phyloP scores from a whole-genome alignment of 139 green algal genomes.

The Zygnema circumcarinatum region DNA sequence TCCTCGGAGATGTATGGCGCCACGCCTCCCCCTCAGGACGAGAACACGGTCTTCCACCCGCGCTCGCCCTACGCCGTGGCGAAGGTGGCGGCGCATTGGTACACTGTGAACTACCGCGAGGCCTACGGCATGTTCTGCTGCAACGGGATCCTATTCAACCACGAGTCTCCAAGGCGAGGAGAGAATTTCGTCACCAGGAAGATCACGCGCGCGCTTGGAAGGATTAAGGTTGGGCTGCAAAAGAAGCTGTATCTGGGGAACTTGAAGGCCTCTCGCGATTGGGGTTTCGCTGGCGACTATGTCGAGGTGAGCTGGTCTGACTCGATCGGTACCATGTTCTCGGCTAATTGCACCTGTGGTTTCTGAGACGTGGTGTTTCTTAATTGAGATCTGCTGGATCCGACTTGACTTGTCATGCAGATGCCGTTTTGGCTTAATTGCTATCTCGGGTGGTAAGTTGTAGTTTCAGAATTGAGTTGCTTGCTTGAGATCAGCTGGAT shows the following conservation, averaged over 20 bases:
- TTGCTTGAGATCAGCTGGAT: too few species aligned
- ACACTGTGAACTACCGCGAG: conserved; percentile 80
- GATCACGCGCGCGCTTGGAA: conserved; percentile 64
- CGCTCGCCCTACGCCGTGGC: conserved; percentile 80
- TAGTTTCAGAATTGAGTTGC: too few species aligned
- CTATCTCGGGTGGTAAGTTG: too few species aligned
- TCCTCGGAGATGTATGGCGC: conserved; percentile 81
- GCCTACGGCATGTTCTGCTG: conserved; percentile 79
- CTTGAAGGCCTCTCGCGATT: conserved; percentile 81
- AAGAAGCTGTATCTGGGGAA: conserved; percentile 77
- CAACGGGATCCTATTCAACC: conserved; percentile 88
- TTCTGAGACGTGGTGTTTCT: too few species aligned
- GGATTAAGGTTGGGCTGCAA: conserved; percentile 67
- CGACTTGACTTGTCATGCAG: too few species aligned
- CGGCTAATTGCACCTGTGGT: too few species aligned
- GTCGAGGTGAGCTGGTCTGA: conserved; percentile 62
- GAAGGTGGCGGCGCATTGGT: conserved; percentile 79
- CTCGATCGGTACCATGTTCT: too few species aligned
- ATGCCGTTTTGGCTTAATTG: too few species aligned
- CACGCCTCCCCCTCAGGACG: conserved; percentile 75
- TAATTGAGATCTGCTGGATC: too few species aligned
- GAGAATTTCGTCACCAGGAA: conserved; percentile 86
- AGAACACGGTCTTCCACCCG: conserved; percentile 78
- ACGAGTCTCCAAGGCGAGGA: conserved; percentile 78
- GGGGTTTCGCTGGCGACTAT: conserved; percentile 82